Conservation (phyloP, 352 stramenopile genomes). For the Thalassiosira exigua region DNA sequence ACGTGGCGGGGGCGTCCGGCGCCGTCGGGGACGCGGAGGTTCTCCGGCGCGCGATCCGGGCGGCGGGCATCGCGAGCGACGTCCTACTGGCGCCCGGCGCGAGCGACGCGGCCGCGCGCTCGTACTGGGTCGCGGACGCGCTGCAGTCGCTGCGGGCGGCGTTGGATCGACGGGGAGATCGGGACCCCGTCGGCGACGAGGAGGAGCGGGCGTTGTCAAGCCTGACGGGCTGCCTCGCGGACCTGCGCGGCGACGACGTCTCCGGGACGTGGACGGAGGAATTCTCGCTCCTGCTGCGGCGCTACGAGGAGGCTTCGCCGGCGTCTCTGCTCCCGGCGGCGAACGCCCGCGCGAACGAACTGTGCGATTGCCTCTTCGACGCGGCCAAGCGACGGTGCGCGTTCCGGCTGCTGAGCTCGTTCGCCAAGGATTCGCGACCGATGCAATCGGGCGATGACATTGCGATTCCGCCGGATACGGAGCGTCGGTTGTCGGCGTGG, state of each 20-base stretch:
- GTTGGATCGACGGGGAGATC: slow-evolving; percentile 21
- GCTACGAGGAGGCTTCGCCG: slow-evolving; percentile 20
- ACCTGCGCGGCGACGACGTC: not conserved
- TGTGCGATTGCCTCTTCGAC: slow-evolving; percentile 57
- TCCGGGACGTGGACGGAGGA: slow-evolving; percentile 30
- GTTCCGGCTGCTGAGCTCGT: slow-evolving; percentile 55
- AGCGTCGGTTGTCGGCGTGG: slow-evolving; percentile 54
- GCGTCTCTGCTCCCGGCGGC: slow-evolving; percentile 27
- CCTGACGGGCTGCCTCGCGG: slow-evolving; percentile 40
- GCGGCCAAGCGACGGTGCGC: slow-evolving; percentile 58
- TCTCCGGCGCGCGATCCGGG: slow-evolving; percentile 11
- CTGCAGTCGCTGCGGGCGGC: slow-evolving; percentile 39
- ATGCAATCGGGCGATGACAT: slow-evolving; percentile 34
- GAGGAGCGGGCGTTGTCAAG: slow-evolving; percentile 31
- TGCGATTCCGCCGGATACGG: slow-evolving; percentile 35
- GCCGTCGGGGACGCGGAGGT: slow-evolving; percentile 22
- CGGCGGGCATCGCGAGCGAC: slow-evolving; percentile 20
- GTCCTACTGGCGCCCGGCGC: slow-evolving; percentile 11
- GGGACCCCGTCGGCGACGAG: slow-evolving; percentile 21
- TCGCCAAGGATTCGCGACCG: slow-evolving; percentile 34
- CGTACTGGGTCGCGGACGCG: slow-evolving; percentile 34
- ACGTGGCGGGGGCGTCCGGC: slow-evolving; percentile 26
- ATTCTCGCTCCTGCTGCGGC: slow-evolving; percentile 46
- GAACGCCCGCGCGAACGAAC: slow-evolving; percentile 28
- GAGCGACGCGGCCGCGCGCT: slow-evolving; percentile 25